These are phyloP conservation scores for Austropuccinia psidii DNA, from an alignment of 1,284 basidiomycete genomes.

Conservation along the genomic window DNA sequence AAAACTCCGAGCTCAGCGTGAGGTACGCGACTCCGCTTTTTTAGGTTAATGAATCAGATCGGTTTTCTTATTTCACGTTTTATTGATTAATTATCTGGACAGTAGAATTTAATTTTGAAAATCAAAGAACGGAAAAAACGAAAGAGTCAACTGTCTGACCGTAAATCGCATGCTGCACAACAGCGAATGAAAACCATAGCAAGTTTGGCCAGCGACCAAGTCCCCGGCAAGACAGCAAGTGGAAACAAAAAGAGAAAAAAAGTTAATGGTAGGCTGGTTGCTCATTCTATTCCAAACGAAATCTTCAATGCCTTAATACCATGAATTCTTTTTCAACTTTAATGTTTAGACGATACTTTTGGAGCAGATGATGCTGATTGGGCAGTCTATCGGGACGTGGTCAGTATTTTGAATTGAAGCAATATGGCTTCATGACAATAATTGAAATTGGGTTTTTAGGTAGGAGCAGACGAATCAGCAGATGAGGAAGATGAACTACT, in stretches of 20 bases:
- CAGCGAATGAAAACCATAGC: constrained; percentile 97
- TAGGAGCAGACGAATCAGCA: constrained; percentile 74
- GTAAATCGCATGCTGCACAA: constrained; percentile 92
- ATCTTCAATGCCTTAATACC: constrained; percentile 20
- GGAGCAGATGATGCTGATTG: constrained; percentile 94
- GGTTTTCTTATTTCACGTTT: not conserved
- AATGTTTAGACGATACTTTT: constrained; percentile 74
- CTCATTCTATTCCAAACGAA: not conserved
- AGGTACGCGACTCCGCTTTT: not conserved
- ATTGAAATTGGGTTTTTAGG: constrained; percentile 44
- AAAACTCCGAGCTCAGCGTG: constrained; percentile 30
- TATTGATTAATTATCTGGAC: not conserved
- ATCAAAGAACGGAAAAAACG: constrained; percentile 77
- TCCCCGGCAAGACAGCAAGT: constrained; percentile 52
- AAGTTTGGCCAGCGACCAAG: constrained; percentile 62
- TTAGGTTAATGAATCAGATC: not conserved
- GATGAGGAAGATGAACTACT: constrained; percentile 88
- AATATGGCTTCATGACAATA: constrained; percentile 43
- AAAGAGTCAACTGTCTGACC: constrained; percentile 73
- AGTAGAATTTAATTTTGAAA: constrained; percentile 65
- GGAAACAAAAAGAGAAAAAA: constrained; percentile 55
- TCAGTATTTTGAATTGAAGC: constrained; percentile 48
- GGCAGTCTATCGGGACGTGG: constrained; percentile 96
- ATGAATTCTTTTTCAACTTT: not conserved
- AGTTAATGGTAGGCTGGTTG: constrained; percentile 59